phyloP scores from a whole-genome alignment of 2,329 filamentous ascomycete species.

The Colletotrichum kahawae region DNA sequence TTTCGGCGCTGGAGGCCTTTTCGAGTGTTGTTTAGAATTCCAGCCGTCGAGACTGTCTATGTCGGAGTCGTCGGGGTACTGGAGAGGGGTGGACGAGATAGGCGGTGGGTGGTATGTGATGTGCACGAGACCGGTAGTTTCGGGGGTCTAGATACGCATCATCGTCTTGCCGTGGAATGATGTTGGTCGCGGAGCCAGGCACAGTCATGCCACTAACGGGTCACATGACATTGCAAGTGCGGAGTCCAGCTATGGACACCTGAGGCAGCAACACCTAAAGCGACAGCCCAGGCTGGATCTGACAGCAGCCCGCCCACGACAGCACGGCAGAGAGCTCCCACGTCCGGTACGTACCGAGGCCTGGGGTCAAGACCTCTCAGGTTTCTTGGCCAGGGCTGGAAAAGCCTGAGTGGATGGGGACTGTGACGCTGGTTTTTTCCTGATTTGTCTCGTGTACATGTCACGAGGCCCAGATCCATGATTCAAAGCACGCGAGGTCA shows the following conservation, averaged over 20 bases:
- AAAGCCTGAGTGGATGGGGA: neutral
- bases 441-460: neutral
- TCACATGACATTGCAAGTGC: constrained; percentile 6
- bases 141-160: neutral
- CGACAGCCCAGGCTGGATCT: neutral
- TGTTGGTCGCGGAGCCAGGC: neutral
- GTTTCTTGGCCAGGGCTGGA: neutral
- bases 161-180: neutral
- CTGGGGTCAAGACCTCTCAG: neutral
- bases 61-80: neutral
- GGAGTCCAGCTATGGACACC: neutral
- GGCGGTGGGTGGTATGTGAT: neutral
- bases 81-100: neutral
- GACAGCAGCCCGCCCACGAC: neutral
- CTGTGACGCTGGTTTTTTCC: neutral
- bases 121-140: neutral
- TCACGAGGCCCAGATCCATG: neutral
- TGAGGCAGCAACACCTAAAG: neutral
- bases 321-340: neutral
- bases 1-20: neutral
- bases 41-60: neutral
- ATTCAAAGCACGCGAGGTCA: neutral
- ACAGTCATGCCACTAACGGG: constrained; percentile 1
- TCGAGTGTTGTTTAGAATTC: too few species aligned
- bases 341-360: neutral